These are phyloP conservation scores for Termitomyces sp. DNA, from an alignment of 768 basidiomycete genomes.

Conservation along the genomic window DNA sequence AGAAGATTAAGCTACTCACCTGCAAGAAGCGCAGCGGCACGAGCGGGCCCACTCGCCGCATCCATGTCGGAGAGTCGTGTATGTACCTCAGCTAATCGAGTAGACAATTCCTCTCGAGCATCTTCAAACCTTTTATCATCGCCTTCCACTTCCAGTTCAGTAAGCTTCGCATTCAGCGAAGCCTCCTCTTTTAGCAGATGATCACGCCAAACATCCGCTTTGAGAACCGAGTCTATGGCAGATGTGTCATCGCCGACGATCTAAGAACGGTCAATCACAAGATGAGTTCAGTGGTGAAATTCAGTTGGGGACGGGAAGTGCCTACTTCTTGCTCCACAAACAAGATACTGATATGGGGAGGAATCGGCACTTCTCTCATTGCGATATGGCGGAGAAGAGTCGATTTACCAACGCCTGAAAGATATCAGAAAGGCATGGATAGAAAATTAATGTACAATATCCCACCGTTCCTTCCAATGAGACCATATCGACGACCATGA, in stretches of 20 bases:
- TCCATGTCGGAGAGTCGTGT: conserved; percentile 94
- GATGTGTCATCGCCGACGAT: conserved; percentile 91
- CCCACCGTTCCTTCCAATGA: conserved; percentile 84
- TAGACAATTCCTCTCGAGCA: conserved; percentile 79
- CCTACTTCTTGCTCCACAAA: conserved; percentile 96
- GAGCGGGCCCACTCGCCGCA: conserved; percentile 93
- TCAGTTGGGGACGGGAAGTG: not conserved
- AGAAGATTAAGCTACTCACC: conserved; percentile 37
- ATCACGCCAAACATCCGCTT: conserved; percentile 99
- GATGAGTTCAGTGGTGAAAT: not conserved
- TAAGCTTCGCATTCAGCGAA: conserved; percentile 66
- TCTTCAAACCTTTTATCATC: conserved; percentile 83
- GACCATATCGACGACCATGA: conserved; percentile 84
- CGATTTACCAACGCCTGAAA: conserved; percentile 88
- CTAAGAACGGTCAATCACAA: conserved; percentile 29
- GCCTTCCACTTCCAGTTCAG: conserved; percentile 66
- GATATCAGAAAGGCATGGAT: not conserved
- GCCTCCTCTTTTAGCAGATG: conserved; percentile 85
- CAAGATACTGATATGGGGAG: conserved; percentile 91
- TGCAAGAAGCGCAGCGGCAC: conserved; percentile 85
- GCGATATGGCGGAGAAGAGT: conserved; percentile 93
- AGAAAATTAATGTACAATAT: conserved; percentile 3
- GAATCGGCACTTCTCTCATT: conserved; percentile 91
- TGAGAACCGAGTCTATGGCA: conserved; percentile 93
- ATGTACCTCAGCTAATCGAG: conserved; percentile 86